A percentile compares a stretch with the other conserved stretches of the same genome.
Conservation (phyloP, 2,329 filamentous ascomycete genomes). For the Botrytis fragariae region DNA sequence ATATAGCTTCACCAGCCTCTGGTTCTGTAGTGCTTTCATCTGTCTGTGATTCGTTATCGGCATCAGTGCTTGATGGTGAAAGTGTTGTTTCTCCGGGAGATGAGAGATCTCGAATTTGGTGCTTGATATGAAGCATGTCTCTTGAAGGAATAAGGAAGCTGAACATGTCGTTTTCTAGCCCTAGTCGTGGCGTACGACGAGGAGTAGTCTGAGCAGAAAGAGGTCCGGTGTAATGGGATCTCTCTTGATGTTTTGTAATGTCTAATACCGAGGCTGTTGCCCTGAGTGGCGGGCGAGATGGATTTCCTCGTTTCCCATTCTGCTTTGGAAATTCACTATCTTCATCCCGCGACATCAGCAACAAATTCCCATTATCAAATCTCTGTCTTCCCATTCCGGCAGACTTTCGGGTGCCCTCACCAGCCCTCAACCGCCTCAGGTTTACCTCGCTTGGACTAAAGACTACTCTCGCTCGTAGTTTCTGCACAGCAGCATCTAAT, state of each 20-base stretch:
- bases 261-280: constrained; percentile 27
- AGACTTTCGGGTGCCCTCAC: constrained; percentile 22
- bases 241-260: constrained; percentile 21
- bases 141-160: constrained; percentile 21
- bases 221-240: constrained; percentile 20
- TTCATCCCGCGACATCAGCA: constrained; percentile 12
- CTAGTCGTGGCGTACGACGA: constrained; percentile 22
- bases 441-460: constrained; percentile 39
- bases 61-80: constrained; percentile 34
- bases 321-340: constrained; percentile 23
- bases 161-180: constrained; percentile 22
- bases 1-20: constrained; percentile 18
- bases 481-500: constrained; percentile 71
- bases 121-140: constrained; percentile 21
- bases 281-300: constrained; percentile 29
- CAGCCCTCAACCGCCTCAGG: constrained; percentile 32
- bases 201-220: constrained; percentile 25
- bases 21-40: constrained; percentile 35
- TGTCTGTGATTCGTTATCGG: constrained; percentile 36
- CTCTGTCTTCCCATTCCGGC: constrained; percentile 27
- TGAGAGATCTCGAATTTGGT: constrained; percentile 30
- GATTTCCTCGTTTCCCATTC: constrained; percentile 14
- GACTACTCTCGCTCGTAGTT: constrained; percentile 60
- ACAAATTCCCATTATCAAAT: constrained; percentile 28
- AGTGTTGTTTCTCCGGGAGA: constrained; percentile 35